These are phyloP conservation scores for Didymella arachidicola DNA, from an alignment of 2,329 filamentous ascomycete genomes.

Conservation along the genomic window DNA sequence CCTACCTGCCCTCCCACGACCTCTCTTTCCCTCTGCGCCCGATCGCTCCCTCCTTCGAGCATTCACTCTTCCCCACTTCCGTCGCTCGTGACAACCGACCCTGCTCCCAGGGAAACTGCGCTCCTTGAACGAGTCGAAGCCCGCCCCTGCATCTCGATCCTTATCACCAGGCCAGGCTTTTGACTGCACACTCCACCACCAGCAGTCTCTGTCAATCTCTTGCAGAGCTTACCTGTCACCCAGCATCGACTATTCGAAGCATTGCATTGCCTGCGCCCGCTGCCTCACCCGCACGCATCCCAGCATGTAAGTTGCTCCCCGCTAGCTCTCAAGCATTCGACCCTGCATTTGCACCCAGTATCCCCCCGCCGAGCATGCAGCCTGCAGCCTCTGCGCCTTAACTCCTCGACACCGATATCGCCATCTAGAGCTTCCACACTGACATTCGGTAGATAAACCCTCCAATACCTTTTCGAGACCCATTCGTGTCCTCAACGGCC, in stretches of 20 bases:
- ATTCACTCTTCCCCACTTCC: constrained; percentile 45
- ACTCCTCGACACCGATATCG: constrained; percentile 4
- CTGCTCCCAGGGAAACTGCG: constrained; percentile 47
- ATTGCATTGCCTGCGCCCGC: constrained; percentile 38
- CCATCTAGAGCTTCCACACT: constrained; percentile 22
- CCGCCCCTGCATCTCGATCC: constrained; percentile 47
- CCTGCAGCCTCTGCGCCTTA: constrained; percentile 20
- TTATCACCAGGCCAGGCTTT: constrained; percentile 41
- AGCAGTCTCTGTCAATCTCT: constrained; percentile 37
- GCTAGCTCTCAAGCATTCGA: constrained; percentile 37
- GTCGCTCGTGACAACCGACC: constrained; percentile 39
- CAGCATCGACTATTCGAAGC: constrained; percentile 42
- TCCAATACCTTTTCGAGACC: constrained; percentile 31
- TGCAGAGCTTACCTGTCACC: constrained; percentile 37
- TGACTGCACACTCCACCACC: constrained; percentile 24
- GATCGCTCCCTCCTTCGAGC: constrained; percentile 51
- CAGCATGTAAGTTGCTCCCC: constrained; percentile 41
- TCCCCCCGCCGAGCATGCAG: constrained; percentile 25
- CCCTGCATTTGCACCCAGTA: constrained; percentile 25
- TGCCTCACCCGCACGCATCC: constrained; percentile 29
- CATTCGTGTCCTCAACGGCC: constrained; percentile 32
- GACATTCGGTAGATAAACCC: constrained; percentile 37
- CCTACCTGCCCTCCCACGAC: constrained; percentile 22
- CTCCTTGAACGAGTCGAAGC: constrained; percentile 48
- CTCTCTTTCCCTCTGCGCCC: constrained; percentile 35